Evolutionary conservation across 2,329 filamentous ascomycete genomes (phyloP).

Genomic region (Ophidiomyces ophidiicola): DNA sequence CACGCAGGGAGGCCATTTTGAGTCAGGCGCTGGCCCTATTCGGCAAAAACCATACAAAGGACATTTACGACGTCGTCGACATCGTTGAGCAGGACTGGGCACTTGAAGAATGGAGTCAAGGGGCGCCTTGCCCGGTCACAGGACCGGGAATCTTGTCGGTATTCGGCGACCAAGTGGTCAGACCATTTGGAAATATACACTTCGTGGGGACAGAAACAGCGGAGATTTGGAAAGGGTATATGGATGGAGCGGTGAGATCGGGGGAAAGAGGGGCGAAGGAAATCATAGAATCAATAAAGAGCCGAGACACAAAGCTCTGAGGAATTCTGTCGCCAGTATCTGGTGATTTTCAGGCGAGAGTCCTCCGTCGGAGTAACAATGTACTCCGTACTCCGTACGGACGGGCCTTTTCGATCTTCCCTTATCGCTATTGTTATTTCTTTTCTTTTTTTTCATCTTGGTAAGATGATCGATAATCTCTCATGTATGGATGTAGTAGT

Average conservation of each 20-base stretch:
- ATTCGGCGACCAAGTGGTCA: slow-evolving; percentile 21
- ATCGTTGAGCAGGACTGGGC: slow-evolving; percentile 27
- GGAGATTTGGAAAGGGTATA: slow-evolving; percentile 45
- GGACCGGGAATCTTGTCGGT: slow-evolving; percentile 27
- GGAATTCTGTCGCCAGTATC: background rate
- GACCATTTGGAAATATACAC: slow-evolving; percentile 33
- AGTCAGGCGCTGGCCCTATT: slow-evolving; percentile 23
- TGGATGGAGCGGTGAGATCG: slow-evolving; percentile 44
- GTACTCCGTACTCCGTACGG: too few species aligned
- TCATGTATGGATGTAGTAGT: too few species aligned
- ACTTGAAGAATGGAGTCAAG: slow-evolving; percentile 27
- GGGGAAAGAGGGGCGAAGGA: slow-evolving; percentile 38
- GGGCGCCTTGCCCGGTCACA: slow-evolving; percentile 29
- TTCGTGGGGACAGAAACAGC: slow-evolving; percentile 46
- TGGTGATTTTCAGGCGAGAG: too few species aligned
- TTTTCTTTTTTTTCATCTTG: too few species aligned
- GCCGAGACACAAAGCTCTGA: slow-evolving; percentile 1
- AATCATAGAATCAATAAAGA: slow-evolving; percentile 27
- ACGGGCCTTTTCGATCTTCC: too few species aligned
- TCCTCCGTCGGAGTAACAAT: too few species aligned
- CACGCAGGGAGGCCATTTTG: slow-evolving; percentile 21
- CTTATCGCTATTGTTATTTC: too few species aligned
- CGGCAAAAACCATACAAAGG: slow-evolving; percentile 18
- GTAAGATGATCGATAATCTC: too few species aligned
- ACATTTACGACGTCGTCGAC: slow-evolving; percentile 14